Conservation (phyloP, 345 rosid genomes). For the Combretum micranthum region DNA sequence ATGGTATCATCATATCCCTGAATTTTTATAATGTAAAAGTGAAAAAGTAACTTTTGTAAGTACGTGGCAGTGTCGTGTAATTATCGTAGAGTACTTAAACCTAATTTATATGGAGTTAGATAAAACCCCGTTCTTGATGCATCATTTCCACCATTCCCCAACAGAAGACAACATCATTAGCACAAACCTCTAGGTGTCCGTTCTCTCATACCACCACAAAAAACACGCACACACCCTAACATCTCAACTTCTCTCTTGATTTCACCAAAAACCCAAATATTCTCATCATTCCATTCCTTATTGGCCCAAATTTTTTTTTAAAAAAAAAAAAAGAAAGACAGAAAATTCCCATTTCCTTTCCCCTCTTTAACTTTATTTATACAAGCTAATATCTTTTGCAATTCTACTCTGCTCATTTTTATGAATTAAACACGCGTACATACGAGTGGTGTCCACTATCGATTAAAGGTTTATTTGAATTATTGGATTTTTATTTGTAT, state of each 20-base stretch:
- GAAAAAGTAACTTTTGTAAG: slow-evolving; percentile 4
- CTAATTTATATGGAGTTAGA: slow-evolving; percentile 7
- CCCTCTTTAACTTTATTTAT: too few relatives aligned
- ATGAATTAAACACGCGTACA: too few relatives aligned
- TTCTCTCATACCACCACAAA: slow-evolving; percentile 26
- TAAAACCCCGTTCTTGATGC: slow-evolving; percentile 52
- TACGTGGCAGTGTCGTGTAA: background rate
- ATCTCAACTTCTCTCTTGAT: slow-evolving; percentile 18
- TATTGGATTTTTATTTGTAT: too few relatives aligned
- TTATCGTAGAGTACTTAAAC: background rate
- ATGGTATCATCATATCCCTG: too few relatives aligned
- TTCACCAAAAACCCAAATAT: slow-evolving; percentile 9
- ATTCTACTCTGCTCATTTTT: too few relatives aligned
- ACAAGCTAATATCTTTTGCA: too few relatives aligned
- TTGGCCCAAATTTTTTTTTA: too few relatives aligned
- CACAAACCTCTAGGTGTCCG: slow-evolving; percentile 54
- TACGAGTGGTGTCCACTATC: too few relatives aligned
- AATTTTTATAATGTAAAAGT: background rate
- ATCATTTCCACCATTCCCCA: slow-evolving; percentile 84
- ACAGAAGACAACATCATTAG: slow-evolving; percentile 88
- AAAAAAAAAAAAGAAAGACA: too few relatives aligned
- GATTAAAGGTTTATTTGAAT: too few relatives aligned
- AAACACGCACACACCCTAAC: slow-evolving; percentile 3
- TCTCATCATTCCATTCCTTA: too few relatives aligned
- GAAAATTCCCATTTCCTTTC: too few relatives aligned